Percentiles rank a stretch among this genome's conserved stretches.
Evolutionary conservation across 1,284 basidiomycete genomes (phyloP).

Genomic region (Somion occarium): DNA sequence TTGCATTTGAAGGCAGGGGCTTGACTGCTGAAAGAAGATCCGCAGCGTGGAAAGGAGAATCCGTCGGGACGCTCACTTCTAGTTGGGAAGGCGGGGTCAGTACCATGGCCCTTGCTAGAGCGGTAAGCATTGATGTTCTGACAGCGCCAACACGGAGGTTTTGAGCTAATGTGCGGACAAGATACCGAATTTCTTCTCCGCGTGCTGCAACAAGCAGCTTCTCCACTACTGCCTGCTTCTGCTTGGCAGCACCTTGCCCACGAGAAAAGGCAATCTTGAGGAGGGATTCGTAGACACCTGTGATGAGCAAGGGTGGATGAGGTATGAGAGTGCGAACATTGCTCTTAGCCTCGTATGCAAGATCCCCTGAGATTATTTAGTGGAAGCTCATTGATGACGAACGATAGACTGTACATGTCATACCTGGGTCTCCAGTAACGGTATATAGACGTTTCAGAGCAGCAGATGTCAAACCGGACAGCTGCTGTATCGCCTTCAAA

Average conservation of each 20-base stretch:
- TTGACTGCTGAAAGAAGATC: slow-evolving; percentile 36
- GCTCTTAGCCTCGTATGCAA: slow-evolving; percentile 80
- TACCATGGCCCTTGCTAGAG: slow-evolving; percentile 78
- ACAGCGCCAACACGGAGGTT: slow-evolving; percentile 89
- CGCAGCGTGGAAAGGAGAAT: slow-evolving; percentile 15
- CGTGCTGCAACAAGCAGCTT: slow-evolving; percentile 79
- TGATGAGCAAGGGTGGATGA: slow-evolving; percentile 64
- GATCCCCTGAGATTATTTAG: slow-evolving; percentile 49
- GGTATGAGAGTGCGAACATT: slow-evolving; percentile 74
- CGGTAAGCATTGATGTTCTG: slow-evolving; percentile 76
- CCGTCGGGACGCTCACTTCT: slow-evolving; percentile 31
- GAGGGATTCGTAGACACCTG: slow-evolving; percentile 61
- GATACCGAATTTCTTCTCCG: slow-evolving; percentile 84
- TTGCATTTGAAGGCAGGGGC: slow-evolving; percentile 31
- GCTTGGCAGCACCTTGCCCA: slow-evolving; percentile 70
- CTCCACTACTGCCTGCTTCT: slow-evolving; percentile 78
- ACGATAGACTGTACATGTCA: slow-evolving; percentile 7
- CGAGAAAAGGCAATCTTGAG: slow-evolving; percentile 62
- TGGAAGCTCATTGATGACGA: not conserved
- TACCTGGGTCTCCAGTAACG: slow-evolving; percentile 58
- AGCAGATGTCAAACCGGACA: slow-evolving; percentile 71
- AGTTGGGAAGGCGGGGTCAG: slow-evolving; percentile 44
- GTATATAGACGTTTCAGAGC: slow-evolving; percentile 67
- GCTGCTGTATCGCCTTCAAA: slow-evolving; percentile 75
- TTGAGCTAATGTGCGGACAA: slow-evolving; percentile 77